Evolutionary conservation across 306 rosid genomes (phyloP), one percentile per base, ranked within the genome.

Genomic region (Quercus mongolica): DNA sequence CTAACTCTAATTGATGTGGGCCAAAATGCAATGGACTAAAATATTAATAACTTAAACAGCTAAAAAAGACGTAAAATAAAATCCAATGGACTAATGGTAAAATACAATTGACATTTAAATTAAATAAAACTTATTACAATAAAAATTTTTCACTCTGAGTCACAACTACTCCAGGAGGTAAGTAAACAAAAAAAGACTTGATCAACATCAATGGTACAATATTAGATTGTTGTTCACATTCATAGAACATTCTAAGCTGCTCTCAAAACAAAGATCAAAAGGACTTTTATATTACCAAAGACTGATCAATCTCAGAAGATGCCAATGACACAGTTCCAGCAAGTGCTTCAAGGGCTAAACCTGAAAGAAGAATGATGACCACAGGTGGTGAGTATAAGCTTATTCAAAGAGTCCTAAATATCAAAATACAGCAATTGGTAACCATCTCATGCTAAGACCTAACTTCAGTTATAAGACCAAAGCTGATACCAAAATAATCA

Each of bases 321-420:
- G 98, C 89, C 61, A 96, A 88, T 73, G 96, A 86, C 78, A 96
- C 63, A 77, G 91, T 94, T 85, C 94, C 97, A 78, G 96, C 94
- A 73, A 96, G 94, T 19, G 98, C 90, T 93, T 96, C 98, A 83
- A 96, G 86, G 9, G 99, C 99, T 81, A 96, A 87, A 78, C 99
- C 91, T 87, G 92, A 72, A 79, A 82, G 69, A 78, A 35, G 65
- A 62, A 69, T 26, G 20, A 78, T 14, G 71, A 74, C 58, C 71
- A 10, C 28, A 65, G 75, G 58, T 75, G 74, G 78, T 82, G 56
- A 83, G 61, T 30, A 56, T 17, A 79, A 58, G 69, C 23, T 68
- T 82, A 56, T 44, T 46, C 46, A 65, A 41, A 41, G 38, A 70
- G 58, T 20, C 13, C 46, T 2, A 17, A 33, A 70, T 9, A 44